phyloP scores from a whole-genome alignment of 306 rosid species.

The Luffa aegyptiaca region DNA sequence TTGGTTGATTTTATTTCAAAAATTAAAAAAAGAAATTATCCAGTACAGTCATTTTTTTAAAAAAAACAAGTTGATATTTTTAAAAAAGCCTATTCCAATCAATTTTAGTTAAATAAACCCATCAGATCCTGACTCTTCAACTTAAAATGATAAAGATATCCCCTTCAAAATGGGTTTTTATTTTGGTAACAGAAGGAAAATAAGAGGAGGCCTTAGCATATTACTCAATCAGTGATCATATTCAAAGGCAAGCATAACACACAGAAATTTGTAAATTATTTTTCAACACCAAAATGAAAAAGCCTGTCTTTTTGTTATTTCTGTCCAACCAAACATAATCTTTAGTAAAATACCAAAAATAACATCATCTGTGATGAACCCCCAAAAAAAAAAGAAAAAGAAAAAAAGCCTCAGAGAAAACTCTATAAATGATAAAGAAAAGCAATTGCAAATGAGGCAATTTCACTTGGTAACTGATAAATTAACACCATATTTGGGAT shows the following conservation, averaged over 20 bases:
- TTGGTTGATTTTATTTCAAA: background rate
- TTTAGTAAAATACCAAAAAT: background rate
- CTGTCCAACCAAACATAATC: background rate
- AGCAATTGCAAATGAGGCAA: background rate
- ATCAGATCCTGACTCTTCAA: background rate
- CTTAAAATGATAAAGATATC: background rate
- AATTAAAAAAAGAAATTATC: background rate
- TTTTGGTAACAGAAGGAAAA: background rate
- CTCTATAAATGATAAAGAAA: background rate
- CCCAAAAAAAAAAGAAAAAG: background rate
- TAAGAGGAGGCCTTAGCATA: too few relatives aligned
- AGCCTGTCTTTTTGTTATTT: background rate
- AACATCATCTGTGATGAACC: background rate
- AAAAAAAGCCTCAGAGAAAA: background rate
- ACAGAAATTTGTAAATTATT: background rate
- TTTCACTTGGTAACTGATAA: background rate
- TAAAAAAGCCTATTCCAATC: background rate
- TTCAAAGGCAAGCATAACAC: background rate
- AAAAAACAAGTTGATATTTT: background rate
- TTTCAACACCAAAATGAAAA: background rate
- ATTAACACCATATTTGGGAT: background rate
- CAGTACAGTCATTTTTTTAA: too few relatives aligned
- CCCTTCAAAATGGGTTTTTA: background rate
- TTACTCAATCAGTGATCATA: too few relatives aligned
- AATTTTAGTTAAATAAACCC: background rate